Evolutionary conservation across 2,329 filamentous ascomycete genomes (phyloP).

Genomic region (Fusarium chuoi): DNA sequence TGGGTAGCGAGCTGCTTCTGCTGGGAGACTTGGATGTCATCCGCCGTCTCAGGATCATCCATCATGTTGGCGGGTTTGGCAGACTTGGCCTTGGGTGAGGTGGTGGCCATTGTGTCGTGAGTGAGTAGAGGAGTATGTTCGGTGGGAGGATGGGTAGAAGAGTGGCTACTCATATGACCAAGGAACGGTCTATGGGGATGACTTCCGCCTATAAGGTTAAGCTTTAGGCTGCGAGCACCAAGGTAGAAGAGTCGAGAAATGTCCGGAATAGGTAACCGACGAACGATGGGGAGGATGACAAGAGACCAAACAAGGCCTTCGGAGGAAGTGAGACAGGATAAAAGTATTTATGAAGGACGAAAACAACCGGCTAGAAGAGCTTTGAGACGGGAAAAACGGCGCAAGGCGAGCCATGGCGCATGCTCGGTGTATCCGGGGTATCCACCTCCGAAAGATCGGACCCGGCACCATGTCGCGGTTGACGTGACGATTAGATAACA

Average conservation of each 20-base stretch:
- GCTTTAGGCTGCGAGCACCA: not conserved
- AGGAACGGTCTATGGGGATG: not conserved
- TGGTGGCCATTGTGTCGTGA: slow-evolving; percentile 5
- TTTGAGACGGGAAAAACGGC: slow-evolving; percentile 30
- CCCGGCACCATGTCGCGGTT: slow-evolving; percentile 1
- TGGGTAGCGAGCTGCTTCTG: slow-evolving; percentile 33
- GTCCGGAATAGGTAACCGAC: not conserved
- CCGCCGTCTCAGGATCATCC: slow-evolving; percentile 18
- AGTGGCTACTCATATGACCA: slow-evolving; percentile 21
- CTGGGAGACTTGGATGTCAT: slow-evolving; percentile 29
- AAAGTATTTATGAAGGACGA: slow-evolving; percentile 16
- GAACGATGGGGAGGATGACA: not conserved
- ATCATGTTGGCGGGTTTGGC: slow-evolving; percentile 27
- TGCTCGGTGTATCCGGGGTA: slow-evolving; percentile 26
- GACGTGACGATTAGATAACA: slow-evolving; percentile 11
- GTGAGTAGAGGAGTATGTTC: slow-evolving; percentile 15
- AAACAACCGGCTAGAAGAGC: slow-evolving; percentile 26
- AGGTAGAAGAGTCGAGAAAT: not conserved
- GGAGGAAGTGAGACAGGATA: not conserved
- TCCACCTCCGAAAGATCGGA: slow-evolving; percentile 26
- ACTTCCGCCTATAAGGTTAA: too few species aligned
- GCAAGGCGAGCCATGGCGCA: slow-evolving; percentile 5
- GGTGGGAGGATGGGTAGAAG: slow-evolving; percentile 1
- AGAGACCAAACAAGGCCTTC: not conserved
- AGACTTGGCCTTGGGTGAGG: slow-evolving; percentile 9